These are phyloP conservation scores for Suillus spraguei DNA, from an alignment of 768 basidiomycete species.

Conservation along the genomic window DNA sequence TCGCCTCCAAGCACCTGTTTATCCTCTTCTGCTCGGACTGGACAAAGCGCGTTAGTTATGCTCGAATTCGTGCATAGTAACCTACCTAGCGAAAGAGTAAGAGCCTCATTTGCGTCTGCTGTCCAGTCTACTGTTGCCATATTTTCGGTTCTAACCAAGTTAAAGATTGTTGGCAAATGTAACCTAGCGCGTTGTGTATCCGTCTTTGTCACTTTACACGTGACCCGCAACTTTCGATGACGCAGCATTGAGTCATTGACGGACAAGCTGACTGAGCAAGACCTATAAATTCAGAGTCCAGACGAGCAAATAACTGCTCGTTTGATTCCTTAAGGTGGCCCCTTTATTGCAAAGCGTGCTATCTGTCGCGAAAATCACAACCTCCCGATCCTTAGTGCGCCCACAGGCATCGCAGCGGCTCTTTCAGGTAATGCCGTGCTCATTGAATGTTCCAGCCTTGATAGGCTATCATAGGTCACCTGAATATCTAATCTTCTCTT, in stretches of 20 bases:
- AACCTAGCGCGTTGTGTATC: slow-evolving; percentile 30
- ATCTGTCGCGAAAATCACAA: slow-evolving; percentile 19
- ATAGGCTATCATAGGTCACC: slow-evolving; percentile 16
- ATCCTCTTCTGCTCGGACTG: slow-evolving; percentile 76
- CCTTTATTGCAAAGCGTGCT: slow-evolving; percentile 12
- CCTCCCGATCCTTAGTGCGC: slow-evolving; percentile 11
- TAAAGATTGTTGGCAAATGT: neutral
- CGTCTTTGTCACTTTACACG: slow-evolving; percentile 18
- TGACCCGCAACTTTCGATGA: neutral
- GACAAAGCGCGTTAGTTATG: slow-evolving; percentile 10
- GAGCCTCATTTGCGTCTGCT: slow-evolving; percentile 73
- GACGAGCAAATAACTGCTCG: neutral
- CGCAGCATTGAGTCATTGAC: neutral
- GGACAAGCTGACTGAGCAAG: neutral
- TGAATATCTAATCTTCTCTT: slow-evolving; percentile 6
- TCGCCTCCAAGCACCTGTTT: slow-evolving; percentile 54
- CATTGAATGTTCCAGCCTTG: slow-evolving; percentile 2
- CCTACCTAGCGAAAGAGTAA: slow-evolving; percentile 74
- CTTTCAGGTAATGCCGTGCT: slow-evolving; percentile 23
- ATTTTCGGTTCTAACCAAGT: neutral
- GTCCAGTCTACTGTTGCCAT: slow-evolving; percentile 63
- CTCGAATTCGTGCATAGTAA: neutral
- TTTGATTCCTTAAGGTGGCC: slow-evolving; percentile 11
- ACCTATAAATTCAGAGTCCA: neutral
- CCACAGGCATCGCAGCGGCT: slow-evolving; percentile 23